Percentiles rank a stretch among this genome's conserved stretches.
Conservation (phyloP, 306 rosid genomes). For the Malus sieversii region DNA sequence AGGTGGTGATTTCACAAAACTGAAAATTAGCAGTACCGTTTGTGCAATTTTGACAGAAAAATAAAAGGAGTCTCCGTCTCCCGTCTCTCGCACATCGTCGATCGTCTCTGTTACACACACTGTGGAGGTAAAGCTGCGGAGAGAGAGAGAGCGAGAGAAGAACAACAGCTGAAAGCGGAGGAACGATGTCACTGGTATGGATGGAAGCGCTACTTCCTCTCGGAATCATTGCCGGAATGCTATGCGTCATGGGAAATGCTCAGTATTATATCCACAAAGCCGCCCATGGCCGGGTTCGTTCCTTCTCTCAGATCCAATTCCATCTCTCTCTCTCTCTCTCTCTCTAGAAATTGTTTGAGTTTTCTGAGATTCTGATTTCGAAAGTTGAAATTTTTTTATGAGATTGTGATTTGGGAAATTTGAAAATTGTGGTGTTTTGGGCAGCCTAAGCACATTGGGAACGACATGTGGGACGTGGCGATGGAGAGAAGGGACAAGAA, state of each 20-base stretch:
- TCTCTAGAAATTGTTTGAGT: neutral
- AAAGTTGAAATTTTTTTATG: neutral
- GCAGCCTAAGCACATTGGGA: conserved; percentile 91
- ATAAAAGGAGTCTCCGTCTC: neutral
- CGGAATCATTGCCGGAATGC: conserved; percentile 89
- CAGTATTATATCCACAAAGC: conserved; percentile 85
- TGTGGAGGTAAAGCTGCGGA: neutral
- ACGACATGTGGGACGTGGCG: conserved; percentile 93
- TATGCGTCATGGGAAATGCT: conserved; percentile 81
- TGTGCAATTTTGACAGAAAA: neutral
- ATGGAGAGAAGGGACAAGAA: conserved; percentile 96
- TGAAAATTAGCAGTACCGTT: neutral
- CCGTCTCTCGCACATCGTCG: neutral
- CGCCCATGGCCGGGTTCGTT: conserved; percentile 72
- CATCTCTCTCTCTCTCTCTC: neutral
- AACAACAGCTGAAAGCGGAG: neutral
- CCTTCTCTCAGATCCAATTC: conserved; percentile 3
- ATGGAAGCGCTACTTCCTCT: conserved; percentile 74
- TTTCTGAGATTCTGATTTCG: neutral
- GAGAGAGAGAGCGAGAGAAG: neutral
- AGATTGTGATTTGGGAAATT: neutral
- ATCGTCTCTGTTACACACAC: neutral
- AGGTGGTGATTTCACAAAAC: neutral
- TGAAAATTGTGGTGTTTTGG: neutral
- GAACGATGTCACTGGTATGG: conserved; percentile 50